Base-by-base conservation (phyloP, 257 asterid genomes). In the Scutellaria barbata region DNA sequence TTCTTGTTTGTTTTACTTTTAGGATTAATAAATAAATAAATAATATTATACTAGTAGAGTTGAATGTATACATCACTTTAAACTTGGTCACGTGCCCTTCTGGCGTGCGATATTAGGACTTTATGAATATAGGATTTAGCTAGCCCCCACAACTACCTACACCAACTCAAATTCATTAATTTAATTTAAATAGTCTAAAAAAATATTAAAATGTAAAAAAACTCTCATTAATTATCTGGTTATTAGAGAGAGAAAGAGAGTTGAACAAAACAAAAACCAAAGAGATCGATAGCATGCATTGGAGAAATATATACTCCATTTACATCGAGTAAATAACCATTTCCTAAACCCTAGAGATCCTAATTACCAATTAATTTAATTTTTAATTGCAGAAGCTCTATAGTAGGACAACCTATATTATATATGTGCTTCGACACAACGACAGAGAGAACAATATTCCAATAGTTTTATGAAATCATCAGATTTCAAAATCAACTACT, bases 31-130 rank as follows among this genome's bases (percentile, higher is more conserved):
- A 46, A 10, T n/a, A 46, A 46, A 7, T 51, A 51, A 51, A 7
- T 51, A 51, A 16, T 22, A 22, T 16, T 51, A 64, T 43, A 47
- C 18, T n/a, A 18, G 5, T 22, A 17, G 57, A 12, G 45, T 46
- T 22, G 58, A 64, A 11, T 45, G 25, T 22, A 16, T 10, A 63
- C 43, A 22, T 22, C 53, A 18, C 51, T 16, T 7, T 3, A 33
- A 61, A 64, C 77, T 69, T 40, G 75, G 10, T 79, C 82, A 80
- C 82, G 81, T 73, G 80, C 80, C 80, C 85, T 59, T 71, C 76
- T 69, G 77, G 77, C 79, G 70, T 63, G 56, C 16, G 50, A 16
- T 12, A n/a, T 59, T n/a, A 35, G 25, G 10, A 59, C 37, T 35
- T 33, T 13, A 58, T 30, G 35, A 58, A 37, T 48, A 14, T 47